Base-by-base conservation (phyloP, 2,329 filamentous ascomycete genomes). In the Dactylellina haptotyla region DNA sequence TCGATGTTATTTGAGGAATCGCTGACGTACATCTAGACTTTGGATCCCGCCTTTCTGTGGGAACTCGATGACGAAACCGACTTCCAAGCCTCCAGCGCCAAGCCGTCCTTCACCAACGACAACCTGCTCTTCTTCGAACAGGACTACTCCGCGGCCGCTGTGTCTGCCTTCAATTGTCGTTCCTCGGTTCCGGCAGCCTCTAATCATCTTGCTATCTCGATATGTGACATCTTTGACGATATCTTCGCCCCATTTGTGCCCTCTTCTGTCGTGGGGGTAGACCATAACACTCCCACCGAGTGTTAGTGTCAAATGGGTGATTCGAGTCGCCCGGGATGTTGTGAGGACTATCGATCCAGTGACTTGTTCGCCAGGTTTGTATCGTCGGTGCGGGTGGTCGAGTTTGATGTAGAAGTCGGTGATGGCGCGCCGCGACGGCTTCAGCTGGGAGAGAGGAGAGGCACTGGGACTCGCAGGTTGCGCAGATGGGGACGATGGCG, bases 111-210 rank as follows among this genome's bases (percentile, higher is more conserved):
- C 90, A 20, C 90, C 91, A 79, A 90, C 93, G 34, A 95, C 82
- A 12, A 92, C 89, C 79, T 89, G 86, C 82, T 95, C 91, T 78
- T 95, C 91, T 80, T 93, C 89, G 79, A 94, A 95, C 48, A 95
- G 83, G 43, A 89, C 90, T n/a, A 89, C 90, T 77, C 91, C 88
- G 30, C 91, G 90, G 82, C 91, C 91, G 77, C 89, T 89, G 30
- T 72, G 78, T 89, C 89, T 78, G 91, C 91, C 76, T 85, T 85
- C 28, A 79, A 78, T 74, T 77, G 79, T 62, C 62, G 56, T 83
- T 83, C 46, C 80, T 78, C 77, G 79, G 77, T 23, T 76, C 72
- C 48, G 75, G 71, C 63, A 78, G 64, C 45, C 75, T 72, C 46
- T 78, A 53, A 83, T 77, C 83, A 81, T 75, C 80, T 80, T 72